These are phyloP conservation scores for Phytophthora pini DNA, from an alignment of 352 stramenopile species.

Conservation along the genomic window DNA sequence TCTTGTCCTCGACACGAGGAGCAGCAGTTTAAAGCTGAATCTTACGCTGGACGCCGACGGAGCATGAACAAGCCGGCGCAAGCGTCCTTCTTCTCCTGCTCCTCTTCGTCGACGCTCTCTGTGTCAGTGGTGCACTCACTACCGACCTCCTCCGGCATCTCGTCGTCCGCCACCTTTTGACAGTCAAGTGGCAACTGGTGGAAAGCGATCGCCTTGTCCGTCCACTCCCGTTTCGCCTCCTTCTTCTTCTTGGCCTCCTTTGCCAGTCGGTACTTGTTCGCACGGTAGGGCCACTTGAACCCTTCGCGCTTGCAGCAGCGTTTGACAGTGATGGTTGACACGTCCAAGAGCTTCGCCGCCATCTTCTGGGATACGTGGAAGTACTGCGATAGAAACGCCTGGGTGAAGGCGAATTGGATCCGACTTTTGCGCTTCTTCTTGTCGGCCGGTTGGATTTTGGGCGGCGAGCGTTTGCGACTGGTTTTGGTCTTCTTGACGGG, in stretches of 20 bases:
- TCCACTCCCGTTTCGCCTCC: neutral
- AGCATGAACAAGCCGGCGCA: conserved; percentile 1
- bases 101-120: conserved; percentile 16
- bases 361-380: conserved; percentile 27
- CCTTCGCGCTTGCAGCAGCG: conserved; percentile 28
- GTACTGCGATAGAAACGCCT: conserved; percentile 12
- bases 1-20: too few species aligned
- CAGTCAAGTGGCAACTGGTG: conserved; percentile 14
- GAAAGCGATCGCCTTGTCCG: conserved; percentile 9
- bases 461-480: conserved; percentile 14
- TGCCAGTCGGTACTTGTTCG: conserved; percentile 16
- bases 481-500: neutral
- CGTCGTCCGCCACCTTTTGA: conserved; percentile 1
- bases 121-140: conserved; percentile 6
- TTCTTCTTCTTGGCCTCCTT: too few species aligned
- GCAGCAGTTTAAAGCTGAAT: too few species aligned
- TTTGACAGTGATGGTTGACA: conserved; percentile 28
- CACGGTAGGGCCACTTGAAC: conserved; percentile 29
- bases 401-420: conserved; percentile 16
- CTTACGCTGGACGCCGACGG: too few species aligned
- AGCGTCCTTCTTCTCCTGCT: conserved; percentile 6
- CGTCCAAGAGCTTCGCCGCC: conserved; percentile 2
- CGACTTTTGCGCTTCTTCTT: conserved; percentile 32
- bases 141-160: neutral
- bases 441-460: conserved; percentile 7